phyloP scores from a whole-genome alignment of 148 eudicot genomes.

The Cornus controversa region DNA sequence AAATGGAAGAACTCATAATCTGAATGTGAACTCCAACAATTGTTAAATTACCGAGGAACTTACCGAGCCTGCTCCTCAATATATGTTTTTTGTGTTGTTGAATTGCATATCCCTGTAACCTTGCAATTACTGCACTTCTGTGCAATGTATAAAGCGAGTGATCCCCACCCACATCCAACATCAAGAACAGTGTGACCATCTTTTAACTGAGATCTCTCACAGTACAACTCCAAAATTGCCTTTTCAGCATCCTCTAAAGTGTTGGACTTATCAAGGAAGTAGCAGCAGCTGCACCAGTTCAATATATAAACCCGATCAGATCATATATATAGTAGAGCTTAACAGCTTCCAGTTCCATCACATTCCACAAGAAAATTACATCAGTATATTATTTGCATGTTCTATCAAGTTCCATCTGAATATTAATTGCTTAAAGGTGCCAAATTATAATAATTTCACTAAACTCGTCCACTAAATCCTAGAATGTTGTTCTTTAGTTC shows the following conservation, averaged over 20 bases:
- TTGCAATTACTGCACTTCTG: constrained; percentile 69
- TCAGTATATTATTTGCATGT: background rate
- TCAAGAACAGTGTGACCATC: constrained; percentile 95
- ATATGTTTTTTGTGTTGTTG: constrained; percentile 75
- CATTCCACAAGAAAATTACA: background rate
- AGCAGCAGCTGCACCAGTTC: constrained; percentile 70
- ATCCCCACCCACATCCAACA: constrained; percentile 99
- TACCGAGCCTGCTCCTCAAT: constrained; percentile 78
- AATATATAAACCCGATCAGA: constrained; percentile 18
- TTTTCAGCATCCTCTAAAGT: constrained; percentile 85
- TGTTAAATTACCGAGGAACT: constrained; percentile 9
- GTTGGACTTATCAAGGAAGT: constrained; percentile 50
- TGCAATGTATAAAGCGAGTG: constrained; percentile 77
- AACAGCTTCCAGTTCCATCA: background rate
- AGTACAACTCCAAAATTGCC: constrained; percentile 77
- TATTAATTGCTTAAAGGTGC: background rate
- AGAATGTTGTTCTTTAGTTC: too few species aligned
- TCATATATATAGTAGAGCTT: background rate
- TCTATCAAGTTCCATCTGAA: background rate
- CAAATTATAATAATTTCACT: background rate
- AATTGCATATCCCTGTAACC: constrained; percentile 92
- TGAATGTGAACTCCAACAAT: background rate
- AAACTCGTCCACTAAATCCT: too few species aligned
- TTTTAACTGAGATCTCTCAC: constrained; percentile 71
- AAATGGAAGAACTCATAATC: background rate